These are phyloP conservation scores for Thermomyces lanuginosus DNA, from an alignment of 2,329 filamentous ascomycete species.

Conservation along the genomic window DNA sequence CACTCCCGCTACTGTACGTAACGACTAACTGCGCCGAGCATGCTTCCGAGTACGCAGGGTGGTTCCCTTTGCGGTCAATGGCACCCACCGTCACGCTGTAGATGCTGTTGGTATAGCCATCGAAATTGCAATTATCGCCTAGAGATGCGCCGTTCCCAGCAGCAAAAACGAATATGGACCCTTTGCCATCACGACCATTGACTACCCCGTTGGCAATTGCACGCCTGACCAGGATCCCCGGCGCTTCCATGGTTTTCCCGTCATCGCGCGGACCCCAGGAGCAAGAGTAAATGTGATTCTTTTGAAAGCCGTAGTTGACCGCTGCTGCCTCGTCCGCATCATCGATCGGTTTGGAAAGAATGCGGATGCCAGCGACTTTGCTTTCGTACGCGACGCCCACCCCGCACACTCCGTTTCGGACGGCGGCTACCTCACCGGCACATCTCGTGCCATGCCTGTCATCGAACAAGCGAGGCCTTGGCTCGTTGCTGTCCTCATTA, in stretches of 20 bases:
- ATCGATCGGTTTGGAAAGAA: conserved; percentile 75
- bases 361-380: conserved; percentile 78
- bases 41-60: conserved; percentile 90
- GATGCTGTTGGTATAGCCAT: conserved; percentile 98
- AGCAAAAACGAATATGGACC: conserved; percentile 91
- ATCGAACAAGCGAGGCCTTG: conserved; percentile 65
- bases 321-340: conserved; percentile 85
- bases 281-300: conserved; percentile 96
- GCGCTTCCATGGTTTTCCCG: conserved; percentile 82
- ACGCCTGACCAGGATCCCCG: conserved; percentile 69
- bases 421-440: conserved; percentile 83
- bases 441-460: conserved; percentile 88
- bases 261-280: conserved; percentile 97
- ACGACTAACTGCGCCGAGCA: conserved; percentile 93
- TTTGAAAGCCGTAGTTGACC: conserved; percentile 78
- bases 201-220: conserved; percentile 90
- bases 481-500: conserved; percentile 67
- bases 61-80: conserved; percentile 69
- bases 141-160: conserved; percentile 77
- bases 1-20: conserved; percentile 83
- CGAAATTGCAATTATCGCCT: conserved; percentile 97
- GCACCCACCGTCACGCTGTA: conserved; percentile 96
- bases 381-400: conserved; percentile 92
- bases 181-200: conserved; percentile 64
- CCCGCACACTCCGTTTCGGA: conserved; percentile 82